Evolutionary conservation across 495 filamentous ascomycete species (phyloP), one percentile per base, ranked within the genome.

Genomic region (Margaritispora aquatica): DNA sequence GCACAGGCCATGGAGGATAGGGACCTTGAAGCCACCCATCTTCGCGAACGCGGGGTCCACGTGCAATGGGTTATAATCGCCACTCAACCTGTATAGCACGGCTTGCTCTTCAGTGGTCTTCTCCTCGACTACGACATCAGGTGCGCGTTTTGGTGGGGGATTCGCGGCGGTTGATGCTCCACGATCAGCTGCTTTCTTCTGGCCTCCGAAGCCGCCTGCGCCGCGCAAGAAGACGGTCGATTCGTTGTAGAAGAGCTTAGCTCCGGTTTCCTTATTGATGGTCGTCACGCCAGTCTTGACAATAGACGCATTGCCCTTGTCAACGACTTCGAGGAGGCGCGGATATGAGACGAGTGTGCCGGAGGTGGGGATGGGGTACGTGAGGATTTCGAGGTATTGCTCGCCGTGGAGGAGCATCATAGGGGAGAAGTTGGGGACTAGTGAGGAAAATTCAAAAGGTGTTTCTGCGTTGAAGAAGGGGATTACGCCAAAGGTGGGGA

Each of bases 341-440:
- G 87, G 88, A 74, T 87, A 88, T 62, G 88, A 91, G 69, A 92
- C 72, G 36, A 95, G 86, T 38, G 84, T 87, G 50, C 82, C 90
- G 50, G 85, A 80, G 52, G 94, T 97, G 27, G 95, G 94, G 72
- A 98, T 91, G 51, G 95, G 94, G 77, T 84, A 96, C 73, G 93
- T 89, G 70, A 86, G 86, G 70, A 98, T 83, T 73, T 97, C 95
- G 64, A 97, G 89, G 80, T 92, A 98, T 76, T 98, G 94, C 77
- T 98, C 94, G 67, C 94, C 94, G 79, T 98, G 94, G 20, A 98
- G 86, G 52, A 98, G 84, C 92, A 97, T 96, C 95, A 97, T 98
- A 62, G 92, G 93, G 4, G 82, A 88, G 82, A 96, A 98, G 76
- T 97, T 90, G 68, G 91, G 90, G 44, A 97, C 85, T 61, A 98